Evolutionary conservation across 179 eudicot species (phyloP).

Genomic region (Vitellaria paradoxa): DNA sequence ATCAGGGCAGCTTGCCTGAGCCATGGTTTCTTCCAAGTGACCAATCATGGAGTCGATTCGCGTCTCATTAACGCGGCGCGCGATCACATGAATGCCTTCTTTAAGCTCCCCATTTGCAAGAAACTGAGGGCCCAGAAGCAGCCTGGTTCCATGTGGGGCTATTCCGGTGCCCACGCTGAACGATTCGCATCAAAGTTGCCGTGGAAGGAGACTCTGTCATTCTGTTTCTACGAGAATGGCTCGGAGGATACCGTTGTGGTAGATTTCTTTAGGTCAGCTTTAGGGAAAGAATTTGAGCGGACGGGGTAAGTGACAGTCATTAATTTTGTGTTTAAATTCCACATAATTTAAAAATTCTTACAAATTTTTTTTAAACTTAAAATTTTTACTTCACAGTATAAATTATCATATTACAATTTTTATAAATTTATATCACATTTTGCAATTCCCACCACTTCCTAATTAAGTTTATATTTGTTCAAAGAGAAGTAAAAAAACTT

Average conservation of each 20-base stretch:
- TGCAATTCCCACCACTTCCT: too few species aligned
- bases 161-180: conserved; percentile 38
- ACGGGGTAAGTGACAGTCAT: conserved; percentile 37
- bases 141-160: conserved; percentile 38
- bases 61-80: conserved; percentile 21
- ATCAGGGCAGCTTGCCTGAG: conserved; percentile 28
- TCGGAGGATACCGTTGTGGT: conserved; percentile 18
- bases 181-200: conserved; percentile 41
- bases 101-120: conserved; percentile 28
- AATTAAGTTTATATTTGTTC: too few species aligned
- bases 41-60: conserved; percentile 45
- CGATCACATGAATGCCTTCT: conserved; percentile 25
- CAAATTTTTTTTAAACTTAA: neutral
- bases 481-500: too few species aligned
- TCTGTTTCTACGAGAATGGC: conserved; percentile 29
- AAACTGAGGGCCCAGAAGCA: conserved; percentile 30
- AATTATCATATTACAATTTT: too few species aligned
- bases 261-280: conserved; percentile 31
- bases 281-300: conserved; percentile 33
- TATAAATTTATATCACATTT: neutral
- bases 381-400: neutral
- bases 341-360: neutral
- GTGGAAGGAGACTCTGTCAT: conserved; percentile 64
- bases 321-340: neutral
- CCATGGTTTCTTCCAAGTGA: conserved; percentile 57